These are phyloP conservation scores for Ogataea allantospora DNA, from an alignment of 805 yeast species.

Conservation along the genomic window DNA sequence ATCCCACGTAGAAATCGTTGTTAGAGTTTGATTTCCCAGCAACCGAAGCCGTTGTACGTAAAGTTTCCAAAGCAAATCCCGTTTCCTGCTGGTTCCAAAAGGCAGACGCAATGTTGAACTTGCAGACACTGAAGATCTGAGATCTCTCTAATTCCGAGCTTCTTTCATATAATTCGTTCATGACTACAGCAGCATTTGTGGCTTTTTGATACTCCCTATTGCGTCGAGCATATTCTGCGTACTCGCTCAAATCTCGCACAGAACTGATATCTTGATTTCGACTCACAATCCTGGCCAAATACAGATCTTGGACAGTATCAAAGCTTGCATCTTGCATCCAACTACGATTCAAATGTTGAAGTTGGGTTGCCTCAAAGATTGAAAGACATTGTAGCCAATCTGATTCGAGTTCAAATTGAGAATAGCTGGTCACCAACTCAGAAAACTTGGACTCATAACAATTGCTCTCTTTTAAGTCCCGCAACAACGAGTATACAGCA, in stretches of 20 bases:
- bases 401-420: not conserved
- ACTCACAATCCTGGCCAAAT: constrained; percentile 2
- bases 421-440: constrained; percentile 1
- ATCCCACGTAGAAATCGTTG: constrained; percentile 7
- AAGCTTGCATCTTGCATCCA: constrained; percentile 3
- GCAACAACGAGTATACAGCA: constrained; percentile 52
- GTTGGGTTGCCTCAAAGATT: constrained; percentile 3
- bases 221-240: constrained; percentile 41
- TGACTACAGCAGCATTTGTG: constrained; percentile 45
- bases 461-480: constrained; percentile 19
- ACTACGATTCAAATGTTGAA: not conserved
- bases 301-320: constrained; percentile 1
- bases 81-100: constrained; percentile 62
- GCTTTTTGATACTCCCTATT: constrained; percentile 46
- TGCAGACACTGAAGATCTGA: constrained; percentile 20
- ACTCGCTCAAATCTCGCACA: constrained; percentile 40
- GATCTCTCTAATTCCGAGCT: constrained; percentile 18
- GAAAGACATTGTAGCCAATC: constrained; percentile 7
- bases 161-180: constrained; percentile 37
- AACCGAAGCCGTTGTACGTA: constrained; percentile 35
- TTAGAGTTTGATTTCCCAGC: constrained; percentile 10
- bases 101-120: constrained; percentile 54
- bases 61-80: constrained; percentile 53
- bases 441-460: not conserved
- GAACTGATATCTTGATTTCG: not conserved